A percentile compares a stretch with the other conserved stretches of the same genome.
phyloP scores from a whole-genome alignment of 208 protist species.

The Acanthamoeba triangularis region DNA sequence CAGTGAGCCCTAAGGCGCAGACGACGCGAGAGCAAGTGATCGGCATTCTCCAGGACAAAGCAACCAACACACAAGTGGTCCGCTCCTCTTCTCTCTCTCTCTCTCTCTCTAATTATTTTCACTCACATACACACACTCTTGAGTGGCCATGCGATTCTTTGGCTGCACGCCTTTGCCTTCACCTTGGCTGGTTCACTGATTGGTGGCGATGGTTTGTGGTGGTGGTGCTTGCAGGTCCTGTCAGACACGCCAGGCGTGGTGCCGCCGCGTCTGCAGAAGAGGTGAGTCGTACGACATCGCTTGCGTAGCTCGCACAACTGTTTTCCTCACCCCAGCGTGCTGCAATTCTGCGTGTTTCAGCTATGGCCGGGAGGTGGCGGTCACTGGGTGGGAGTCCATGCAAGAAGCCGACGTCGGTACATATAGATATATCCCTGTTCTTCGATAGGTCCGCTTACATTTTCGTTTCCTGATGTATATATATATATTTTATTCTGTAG shows the following conservation, averaged over 20 bases:
- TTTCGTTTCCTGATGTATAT: no score
- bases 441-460: no score
- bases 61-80: slow-evolving; percentile 28
- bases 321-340: neutral
- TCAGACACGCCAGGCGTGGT: neutral
- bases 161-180: no score
- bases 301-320: neutral
- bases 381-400: neutral
- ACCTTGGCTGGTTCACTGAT: no score
- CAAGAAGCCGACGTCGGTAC: slow-evolving; percentile 18
- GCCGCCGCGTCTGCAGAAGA: neutral
- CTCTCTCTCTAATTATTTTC: no score
- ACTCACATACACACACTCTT: neutral
- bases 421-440: neutral
- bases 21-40: slow-evolving; percentile 80
- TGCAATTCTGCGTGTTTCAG: neutral
- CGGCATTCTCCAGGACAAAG: slow-evolving; percentile 65
- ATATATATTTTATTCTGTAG: neutral
- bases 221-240: neutral
- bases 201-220: no score
- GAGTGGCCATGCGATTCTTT: no score
- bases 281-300: neutral
- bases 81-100: neutral
- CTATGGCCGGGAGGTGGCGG: neutral
- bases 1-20: slow-evolving; percentile 76